These are phyloP conservation scores for Torulaspora maleeae DNA, from an alignment of 805 yeast genomes.

Conservation along the genomic window DNA sequence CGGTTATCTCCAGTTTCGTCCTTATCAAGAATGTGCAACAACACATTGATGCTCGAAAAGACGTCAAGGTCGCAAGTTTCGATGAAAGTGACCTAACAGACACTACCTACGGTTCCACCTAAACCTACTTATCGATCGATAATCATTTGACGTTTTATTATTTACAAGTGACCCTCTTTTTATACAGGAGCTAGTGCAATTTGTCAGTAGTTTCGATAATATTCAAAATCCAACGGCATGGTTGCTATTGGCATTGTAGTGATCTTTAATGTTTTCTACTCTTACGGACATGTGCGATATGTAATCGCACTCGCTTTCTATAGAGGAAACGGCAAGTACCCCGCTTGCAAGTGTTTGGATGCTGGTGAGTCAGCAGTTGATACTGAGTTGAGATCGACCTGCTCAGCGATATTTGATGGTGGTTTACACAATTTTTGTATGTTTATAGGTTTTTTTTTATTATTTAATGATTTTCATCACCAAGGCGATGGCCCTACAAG, in stretches of 20 bases:
- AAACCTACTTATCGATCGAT: not conserved
- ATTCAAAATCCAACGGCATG: not conserved
- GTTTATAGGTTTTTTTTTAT: not conserved
- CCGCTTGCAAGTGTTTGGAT: too few relatives aligned
- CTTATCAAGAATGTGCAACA: constrained; percentile 5
- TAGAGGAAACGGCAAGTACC: too few relatives aligned
- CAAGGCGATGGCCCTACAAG: not conserved
- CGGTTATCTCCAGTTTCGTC: constrained; percentile 37
- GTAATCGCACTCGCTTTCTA: too few relatives aligned
- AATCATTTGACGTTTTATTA: too few relatives aligned
- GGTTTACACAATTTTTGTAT: not conserved
- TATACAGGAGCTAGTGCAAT: not conserved
- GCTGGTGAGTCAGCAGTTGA: too few relatives aligned
- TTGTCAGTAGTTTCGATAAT: not conserved
- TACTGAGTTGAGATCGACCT: too few relatives aligned
- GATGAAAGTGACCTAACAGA: not conserved
- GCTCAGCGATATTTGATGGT: not conserved
- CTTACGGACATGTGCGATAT: too few relatives aligned
- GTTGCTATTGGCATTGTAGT: too few relatives aligned
- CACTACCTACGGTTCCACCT: not conserved
- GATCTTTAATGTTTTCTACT: too few relatives aligned
- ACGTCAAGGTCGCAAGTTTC: not conserved
- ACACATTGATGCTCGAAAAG: constrained; percentile 4
- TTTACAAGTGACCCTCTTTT: too few relatives aligned
- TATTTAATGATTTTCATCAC: not conserved